Evolutionary conservation across 2,329 filamentous ascomycete genomes (phyloP).

Genomic region (Aspergillus bombycis): DNA sequence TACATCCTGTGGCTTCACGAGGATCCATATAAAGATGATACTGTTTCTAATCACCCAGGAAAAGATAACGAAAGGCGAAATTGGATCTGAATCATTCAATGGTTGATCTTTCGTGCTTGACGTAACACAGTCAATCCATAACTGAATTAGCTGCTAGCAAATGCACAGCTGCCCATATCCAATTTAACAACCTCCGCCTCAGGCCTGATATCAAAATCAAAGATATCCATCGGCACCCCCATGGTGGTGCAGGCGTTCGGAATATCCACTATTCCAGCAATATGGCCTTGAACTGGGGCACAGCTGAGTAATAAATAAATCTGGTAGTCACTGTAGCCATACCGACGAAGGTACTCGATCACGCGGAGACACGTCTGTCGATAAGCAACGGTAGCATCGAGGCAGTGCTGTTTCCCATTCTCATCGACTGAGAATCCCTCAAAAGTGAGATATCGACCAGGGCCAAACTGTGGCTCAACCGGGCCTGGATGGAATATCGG

Average conservation of each 20-base stretch:
- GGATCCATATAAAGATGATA: neutral
- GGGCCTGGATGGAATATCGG: slow-evolving; percentile 86
- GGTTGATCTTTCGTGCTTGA: neutral
- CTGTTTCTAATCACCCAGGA: neutral
- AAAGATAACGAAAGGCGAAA: neutral
- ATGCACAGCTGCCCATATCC: slow-evolving; percentile 74
- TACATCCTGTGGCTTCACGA: neutral
- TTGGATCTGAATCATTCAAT: neutral
- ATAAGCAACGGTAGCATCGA: slow-evolving; percentile 86
- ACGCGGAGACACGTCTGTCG: slow-evolving; percentile 76
- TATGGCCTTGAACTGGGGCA: slow-evolving; percentile 83
- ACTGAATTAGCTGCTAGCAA: slow-evolving; percentile 45
- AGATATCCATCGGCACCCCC: slow-evolving; percentile 89
- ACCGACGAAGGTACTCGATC: slow-evolving; percentile 78
- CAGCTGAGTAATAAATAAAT: slow-evolving; percentile 83
- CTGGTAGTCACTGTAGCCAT: slow-evolving; percentile 73
- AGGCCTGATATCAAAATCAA: slow-evolving; percentile 87
- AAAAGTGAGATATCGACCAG: slow-evolving; percentile 79
- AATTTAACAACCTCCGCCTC: slow-evolving; percentile 61
- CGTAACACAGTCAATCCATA: neutral
- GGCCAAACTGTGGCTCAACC: slow-evolving; percentile 85
- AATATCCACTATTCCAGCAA: slow-evolving; percentile 88
- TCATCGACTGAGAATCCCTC: slow-evolving; percentile 91
- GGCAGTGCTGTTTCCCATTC: slow-evolving; percentile 83
- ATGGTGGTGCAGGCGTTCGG: slow-evolving; percentile 90